Percentiles rank a stretch among this genome's conserved stretches.
These are phyloP conservation scores for Gryganskiella cystojenkinii DNA, from an alignment of 192 early-diverging fungal genomes.

Conservation along the genomic window DNA sequence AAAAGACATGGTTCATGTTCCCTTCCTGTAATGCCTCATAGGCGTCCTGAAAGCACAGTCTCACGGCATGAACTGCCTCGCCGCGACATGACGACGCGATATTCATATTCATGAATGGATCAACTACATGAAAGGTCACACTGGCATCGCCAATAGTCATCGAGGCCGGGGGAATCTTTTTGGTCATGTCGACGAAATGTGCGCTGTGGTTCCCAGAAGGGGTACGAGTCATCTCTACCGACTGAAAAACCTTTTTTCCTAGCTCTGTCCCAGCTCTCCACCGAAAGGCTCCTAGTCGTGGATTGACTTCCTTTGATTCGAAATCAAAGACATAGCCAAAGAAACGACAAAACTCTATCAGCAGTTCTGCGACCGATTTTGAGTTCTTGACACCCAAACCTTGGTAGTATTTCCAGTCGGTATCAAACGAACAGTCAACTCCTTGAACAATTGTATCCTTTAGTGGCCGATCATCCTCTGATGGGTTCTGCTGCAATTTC, in stretches of 20 bases:
- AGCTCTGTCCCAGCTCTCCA: conserved; percentile 25
- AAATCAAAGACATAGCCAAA: conserved; percentile 53
- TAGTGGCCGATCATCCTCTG: conserved; percentile 3
- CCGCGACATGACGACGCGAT: conserved; percentile 12
- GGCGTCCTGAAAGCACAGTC: conserved; percentile 39
- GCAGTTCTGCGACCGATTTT: conserved; percentile 29
- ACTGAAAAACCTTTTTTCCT: background rate
- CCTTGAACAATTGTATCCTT: conserved; percentile 43
- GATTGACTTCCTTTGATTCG: conserved; percentile 48
- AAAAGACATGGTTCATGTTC: conserved; percentile 39
- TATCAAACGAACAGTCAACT: conserved; percentile 48
- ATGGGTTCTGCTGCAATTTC: conserved; percentile 26
- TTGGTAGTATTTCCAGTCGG: conserved; percentile 27
- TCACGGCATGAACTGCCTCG: conserved; percentile 27
- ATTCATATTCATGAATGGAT: conserved; percentile 32
- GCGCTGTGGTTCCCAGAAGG: background rate
- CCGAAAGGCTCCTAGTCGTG: conserved; percentile 34
- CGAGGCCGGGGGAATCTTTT: no score
- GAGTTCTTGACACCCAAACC: conserved; percentile 21
- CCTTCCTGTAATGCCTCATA: conserved; percentile 44
- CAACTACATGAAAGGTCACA: conserved; percentile 46
- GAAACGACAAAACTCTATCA: conserved; percentile 48
- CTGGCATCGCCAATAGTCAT: no score
- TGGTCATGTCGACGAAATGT: background rate
- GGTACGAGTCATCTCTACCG: background rate